Evolutionary conservation across 768 basidiomycete species (phyloP).

Genomic region (Termitomyces sp.): DNA sequence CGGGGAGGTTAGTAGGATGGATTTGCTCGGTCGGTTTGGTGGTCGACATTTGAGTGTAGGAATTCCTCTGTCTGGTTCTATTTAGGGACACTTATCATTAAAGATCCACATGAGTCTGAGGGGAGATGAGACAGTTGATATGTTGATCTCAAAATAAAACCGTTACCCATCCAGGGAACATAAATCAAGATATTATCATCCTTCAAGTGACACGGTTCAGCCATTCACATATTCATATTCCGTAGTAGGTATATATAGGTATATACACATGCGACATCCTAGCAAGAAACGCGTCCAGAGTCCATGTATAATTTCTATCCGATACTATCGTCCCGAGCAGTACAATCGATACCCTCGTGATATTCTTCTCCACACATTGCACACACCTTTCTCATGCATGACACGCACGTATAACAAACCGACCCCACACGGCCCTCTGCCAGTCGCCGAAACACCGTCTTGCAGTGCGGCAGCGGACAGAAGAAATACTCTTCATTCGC

Average conservation of each 20-base stretch:
- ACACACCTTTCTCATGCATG: conserved; percentile 35
- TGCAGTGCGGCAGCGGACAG: conserved; percentile 53
- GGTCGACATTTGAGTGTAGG: background rate
- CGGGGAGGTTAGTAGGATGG: conserved; percentile 34
- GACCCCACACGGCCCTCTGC: conserved; percentile 5
- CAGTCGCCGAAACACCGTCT: conserved; percentile 38
- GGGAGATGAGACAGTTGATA: background rate
- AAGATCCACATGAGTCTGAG: background rate
- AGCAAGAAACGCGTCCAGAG: background rate
- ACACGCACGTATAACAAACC: conserved; percentile 24
- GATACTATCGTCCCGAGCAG: background rate
- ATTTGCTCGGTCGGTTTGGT: conserved; percentile 16
- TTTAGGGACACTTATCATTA: conserved; percentile 8
- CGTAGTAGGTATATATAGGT: background rate
- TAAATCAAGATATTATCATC: too few species aligned
- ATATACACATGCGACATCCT: background rate
- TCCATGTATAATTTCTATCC: background rate
- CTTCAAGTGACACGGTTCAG: background rate
- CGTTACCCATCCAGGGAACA: too few species aligned
- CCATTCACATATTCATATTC: background rate
- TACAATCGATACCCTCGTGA: conserved; percentile 40
- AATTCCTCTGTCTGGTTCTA: background rate
- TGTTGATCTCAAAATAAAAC: background rate
- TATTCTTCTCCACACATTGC: conserved; percentile 33
- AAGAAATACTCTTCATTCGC: conserved; percentile 41